Evolutionary conservation across 257 asterid species (phyloP), one percentile per base, ranked within the genome.

Genomic region (Solanum gracilifrons): DNA sequence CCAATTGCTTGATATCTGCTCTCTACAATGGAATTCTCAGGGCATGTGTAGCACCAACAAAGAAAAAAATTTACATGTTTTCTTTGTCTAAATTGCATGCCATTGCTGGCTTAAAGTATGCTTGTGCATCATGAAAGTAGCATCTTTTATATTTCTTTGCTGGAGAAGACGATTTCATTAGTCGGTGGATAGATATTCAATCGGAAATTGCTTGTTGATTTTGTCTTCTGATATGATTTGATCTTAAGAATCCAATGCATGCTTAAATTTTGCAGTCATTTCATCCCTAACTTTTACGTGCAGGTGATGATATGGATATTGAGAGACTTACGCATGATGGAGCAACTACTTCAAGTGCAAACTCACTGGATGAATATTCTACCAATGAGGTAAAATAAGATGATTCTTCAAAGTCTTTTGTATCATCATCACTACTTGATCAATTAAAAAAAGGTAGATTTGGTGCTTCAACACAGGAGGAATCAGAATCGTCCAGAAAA

Each of bases 371-470:
- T 66, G 90, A 51, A 68, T 88, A 87, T 74, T 87, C 83, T 37
- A 83, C 62, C 37, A 32, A 43, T 74, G 90, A 89, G 12, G 92
- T 51, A 23, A 85, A 91, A 82, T 89, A 95, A 4, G 94, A 92
- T 87, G 94, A 92, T 76, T 92, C 93, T 83, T 91, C 90, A 93
- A 90, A 93, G 88, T 82, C 95, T 75, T 20, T 89, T 86, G 87
- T 88, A 85, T 87, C 92, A 85, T 86, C 93, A 39, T 39, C 92
- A 29, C 91, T 82, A 84, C 46, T 46, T 29, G 86, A 83, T 86
- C 68, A 46, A 46, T 69, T 85, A 31, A 85, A 79, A 82, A 91
- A 91, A 82, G 86, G 60, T 72, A 83, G 87, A 41, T 77, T 73
- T 33, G 90, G 90, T 87, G 73, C 89, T 87, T 85, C 89, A 90